Evolutionary conservation across 2,329 filamentous ascomycete species (phyloP).

Genomic region (Aspergillus unguis): DNA sequence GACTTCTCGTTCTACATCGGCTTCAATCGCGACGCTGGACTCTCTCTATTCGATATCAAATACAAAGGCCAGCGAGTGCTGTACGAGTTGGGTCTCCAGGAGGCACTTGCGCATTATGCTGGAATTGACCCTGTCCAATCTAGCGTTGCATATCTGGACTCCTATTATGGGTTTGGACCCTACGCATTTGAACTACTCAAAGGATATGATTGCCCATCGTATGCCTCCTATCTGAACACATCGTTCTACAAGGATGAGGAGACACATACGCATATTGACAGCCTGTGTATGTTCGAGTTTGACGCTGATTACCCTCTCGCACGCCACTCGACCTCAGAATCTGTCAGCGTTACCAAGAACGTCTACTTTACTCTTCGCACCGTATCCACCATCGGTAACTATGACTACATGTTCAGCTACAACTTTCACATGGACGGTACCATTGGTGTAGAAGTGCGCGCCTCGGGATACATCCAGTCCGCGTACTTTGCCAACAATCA

Average conservation of each 20-base stretch:
- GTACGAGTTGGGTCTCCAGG: slow-evolving; percentile 13
- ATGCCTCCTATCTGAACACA: slow-evolving; percentile 26
- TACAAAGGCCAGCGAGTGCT: slow-evolving; percentile 13
- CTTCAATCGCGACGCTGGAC: slow-evolving; percentile 13
- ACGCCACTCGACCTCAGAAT: slow-evolving; percentile 9
- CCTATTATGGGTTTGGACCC: slow-evolving; percentile 14
- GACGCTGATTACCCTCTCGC: slow-evolving; percentile 12
- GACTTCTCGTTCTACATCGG: slow-evolving; percentile 16
- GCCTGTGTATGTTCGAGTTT: slow-evolving; percentile 15
- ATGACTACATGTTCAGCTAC: slow-evolving; percentile 17
- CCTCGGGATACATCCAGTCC: slow-evolving; percentile 14
- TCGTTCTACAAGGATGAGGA: slow-evolving; percentile 25
- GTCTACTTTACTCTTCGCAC: slow-evolving; percentile 16
- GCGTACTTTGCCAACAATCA: slow-evolving; percentile 16
- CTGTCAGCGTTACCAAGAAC: slow-evolving; percentile 12
- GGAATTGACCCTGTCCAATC: slow-evolving; percentile 14
- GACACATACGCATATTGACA: slow-evolving; percentile 14
- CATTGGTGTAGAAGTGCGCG: slow-evolving; percentile 13
- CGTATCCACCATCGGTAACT: slow-evolving; percentile 16
- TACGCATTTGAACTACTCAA: slow-evolving; percentile 20
- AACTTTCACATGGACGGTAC: slow-evolving; percentile 15
- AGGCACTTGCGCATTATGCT: slow-evolving; percentile 14
- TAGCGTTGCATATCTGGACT: slow-evolving; percentile 12
- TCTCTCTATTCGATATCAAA: slow-evolving; percentile 13
- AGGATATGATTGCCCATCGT: slow-evolving; percentile 27